Base-by-base conservation (phyloP, 2,329 filamentous ascomycete genomes). In the Furcasterigmium sp. region DNA sequence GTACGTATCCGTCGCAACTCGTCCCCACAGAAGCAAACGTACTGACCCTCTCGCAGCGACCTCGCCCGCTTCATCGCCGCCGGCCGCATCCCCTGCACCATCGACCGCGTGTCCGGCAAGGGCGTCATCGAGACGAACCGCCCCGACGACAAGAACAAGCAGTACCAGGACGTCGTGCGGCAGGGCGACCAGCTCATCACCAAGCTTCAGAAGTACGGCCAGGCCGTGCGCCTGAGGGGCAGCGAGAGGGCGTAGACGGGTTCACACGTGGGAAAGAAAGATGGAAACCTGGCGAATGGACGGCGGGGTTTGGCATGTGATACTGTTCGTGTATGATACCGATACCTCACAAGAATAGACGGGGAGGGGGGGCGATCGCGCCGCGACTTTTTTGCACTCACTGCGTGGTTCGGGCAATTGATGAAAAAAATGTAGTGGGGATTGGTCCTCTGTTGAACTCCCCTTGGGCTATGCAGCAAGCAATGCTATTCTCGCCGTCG, bases 121-220 rank as follows among this genome's bases (percentile, higher is more conserved):
- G 91, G 91, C 41, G 87, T 97, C 55, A 97, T 98, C 57, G 93
- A 97, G 77, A 98, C 93, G 36, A 96, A 96, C 72, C 80, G 93
- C 43, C 91, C 91, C 8, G 93, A 97, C 63, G 91, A 95, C 72
- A 98, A 98, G 83, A 97, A 97, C 77, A 96, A 95, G 78, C 93
- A 98, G 72, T 98, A 98, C 69, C 87, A 91, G 56, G 93, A 98
- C 57, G 90, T 97, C 29, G 90, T 98, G 48, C 93, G 93, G 72
- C 93, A 97, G 64, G 93, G 93, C 25, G 93, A 98, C 66, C 87
- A 95, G 68, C 77, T 98, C 50, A 97, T 98, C 63, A 98, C 93
- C 46, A 98, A 98, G 77, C 75, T 98, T 55, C 93, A 98, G 72
- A 98, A 98, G 76, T 98, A 98, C 65, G 93, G 93, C 36, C 93